These are phyloP conservation scores for Naganishia onofrii DNA, from an alignment of 768 basidiomycete species.

Conservation along the genomic window DNA sequence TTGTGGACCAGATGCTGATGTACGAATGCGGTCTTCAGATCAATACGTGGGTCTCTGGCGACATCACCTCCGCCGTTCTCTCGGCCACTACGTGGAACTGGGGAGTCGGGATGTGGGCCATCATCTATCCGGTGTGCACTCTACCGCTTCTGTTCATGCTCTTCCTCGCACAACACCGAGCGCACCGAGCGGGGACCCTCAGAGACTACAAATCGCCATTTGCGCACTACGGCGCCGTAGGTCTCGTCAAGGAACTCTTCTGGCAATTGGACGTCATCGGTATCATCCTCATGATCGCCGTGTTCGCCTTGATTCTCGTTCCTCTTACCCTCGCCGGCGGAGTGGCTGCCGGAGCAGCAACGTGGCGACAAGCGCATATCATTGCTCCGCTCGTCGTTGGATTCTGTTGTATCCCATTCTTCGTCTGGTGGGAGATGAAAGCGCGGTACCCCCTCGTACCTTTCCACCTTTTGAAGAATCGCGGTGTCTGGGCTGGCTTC, in stretches of 20 bases:
- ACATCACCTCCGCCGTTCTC: conserved; percentile 37
- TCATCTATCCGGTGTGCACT: conserved; percentile 43
- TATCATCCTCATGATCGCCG: conserved; percentile 43
- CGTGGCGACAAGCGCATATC: conserved; percentile 25
- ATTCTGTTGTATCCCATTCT: conserved; percentile 40
- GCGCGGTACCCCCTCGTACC: conserved; percentile 26
- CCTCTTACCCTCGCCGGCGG: conserved; percentile 37
- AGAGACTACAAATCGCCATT: conserved; percentile 21
- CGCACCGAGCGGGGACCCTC: conserved; percentile 32
- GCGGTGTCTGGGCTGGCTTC: conserved; percentile 45
- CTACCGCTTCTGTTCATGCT: conserved; percentile 37
- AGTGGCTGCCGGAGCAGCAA: not conserved
- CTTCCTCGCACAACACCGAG: conserved; percentile 36
- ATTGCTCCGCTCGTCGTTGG: conserved; percentile 50
- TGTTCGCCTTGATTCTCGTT: conserved; percentile 36
- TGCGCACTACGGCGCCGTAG: conserved; percentile 20
- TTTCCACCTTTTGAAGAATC: conserved; percentile 38
- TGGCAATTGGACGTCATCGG: conserved; percentile 52
- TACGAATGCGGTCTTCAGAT: too few relatives aligned
- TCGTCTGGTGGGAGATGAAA: conserved; percentile 34
- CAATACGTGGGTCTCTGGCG: conserved; percentile 50
- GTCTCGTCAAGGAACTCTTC: conserved; percentile 37
- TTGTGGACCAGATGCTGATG: too few relatives aligned
- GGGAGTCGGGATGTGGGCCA: conserved; percentile 48
- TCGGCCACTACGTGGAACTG: conserved; percentile 43